Evolutionary conservation across 768 basidiomycete species (phyloP), one percentile per base, ranked within the genome.

Genomic region (Hygrocybe coccinea): DNA sequence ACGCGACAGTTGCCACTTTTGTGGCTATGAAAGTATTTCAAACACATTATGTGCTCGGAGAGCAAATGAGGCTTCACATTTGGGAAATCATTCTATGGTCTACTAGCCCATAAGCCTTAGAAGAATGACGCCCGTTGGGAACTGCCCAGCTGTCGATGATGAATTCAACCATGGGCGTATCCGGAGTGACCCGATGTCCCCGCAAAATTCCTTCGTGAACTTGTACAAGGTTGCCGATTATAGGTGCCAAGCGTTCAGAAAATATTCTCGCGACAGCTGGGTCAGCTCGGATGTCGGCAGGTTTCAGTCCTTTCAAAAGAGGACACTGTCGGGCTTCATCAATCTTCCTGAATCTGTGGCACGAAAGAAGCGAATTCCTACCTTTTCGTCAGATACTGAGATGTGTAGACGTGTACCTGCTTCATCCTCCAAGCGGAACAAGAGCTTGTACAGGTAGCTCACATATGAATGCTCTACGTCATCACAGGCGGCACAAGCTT

Each of bases 391-490:
- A n/a, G 52, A 50, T 3, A 83, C 69, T 5, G 77, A 75, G 2
- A 86, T 69, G 5, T 71, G 65, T 14, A 86, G 62, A 34, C 70
- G 66, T 3, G 64, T 54, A 3, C 74, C 77, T 10, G 69, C 63
- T 35, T 76, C 75, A 55, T 88, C 85, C 61, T 81, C 71, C 14
- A 87, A 62, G 36, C 70, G 69, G 49, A 87, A 55, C 51, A 72
- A 78, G 52, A 87, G 66, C 48, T 76, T 67, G 54, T 77, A 87
- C 47, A 71, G 66, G 54, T 76, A 76, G 35, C 69, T 73, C 46
- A 78, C 74, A 56, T 77, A 78, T 49, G 79, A 76, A 38, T 77
- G 71, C 35, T 81, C 76, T 61, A 76, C 73, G 62, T 85, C 81
- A 49, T 72, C 70, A 63, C 87, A 88, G 11, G 65, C 63, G 5